Base-by-base conservation (phyloP, 345 rosid genomes). In the Arabidopsis arenosa region DNA sequence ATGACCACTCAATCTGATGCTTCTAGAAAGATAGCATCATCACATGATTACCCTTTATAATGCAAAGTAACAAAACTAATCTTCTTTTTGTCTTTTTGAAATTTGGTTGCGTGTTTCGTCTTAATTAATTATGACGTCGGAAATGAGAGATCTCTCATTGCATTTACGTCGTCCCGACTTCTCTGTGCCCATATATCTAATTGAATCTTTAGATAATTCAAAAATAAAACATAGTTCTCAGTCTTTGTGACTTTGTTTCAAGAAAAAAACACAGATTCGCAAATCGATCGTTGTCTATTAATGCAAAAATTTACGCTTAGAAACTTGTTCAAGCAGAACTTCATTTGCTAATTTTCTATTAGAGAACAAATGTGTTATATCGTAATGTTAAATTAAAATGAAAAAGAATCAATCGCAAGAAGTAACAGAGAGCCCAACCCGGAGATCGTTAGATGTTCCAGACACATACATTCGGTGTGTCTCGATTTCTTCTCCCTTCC, bases 371-470 rank as follows among this genome's bases (percentile, higher is more conserved):
- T 64, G 58, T 64, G 53, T 55, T 23, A 15, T 17, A 58, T 52
- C 33, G 23, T 51, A 28, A 17, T 36, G 23, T 59, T 58, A 64
- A 57, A 55, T 6, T 17, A 44, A 18, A 76, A 67, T 17, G 75
- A 66, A 23, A 62, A 64, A 53, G 64, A 76, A 49, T 72, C 68
- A 93, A 86, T 95, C 97, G 55, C 85, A 88, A 18, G 98, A 89
- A 68, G 94, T 84, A 39, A 92, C 90, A 54, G 97, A 89, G 18
- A 92, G 97, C 5, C 93, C 98, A 63, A 89, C 97, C 2, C 99
- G 92, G 36, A 95, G 97, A 76, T 95, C 96, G 52, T 95, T 92
- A 0, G 99, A 89, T 55, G 97, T 95, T 73, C 96, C 99, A 62
- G 91, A 81, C 39, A 85, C 81, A 14, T 95, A 92, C 96, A 95